Base-by-base conservation (phyloP, 2,329 filamentous ascomycete species). In the Neonectria neomacrospora region DNA sequence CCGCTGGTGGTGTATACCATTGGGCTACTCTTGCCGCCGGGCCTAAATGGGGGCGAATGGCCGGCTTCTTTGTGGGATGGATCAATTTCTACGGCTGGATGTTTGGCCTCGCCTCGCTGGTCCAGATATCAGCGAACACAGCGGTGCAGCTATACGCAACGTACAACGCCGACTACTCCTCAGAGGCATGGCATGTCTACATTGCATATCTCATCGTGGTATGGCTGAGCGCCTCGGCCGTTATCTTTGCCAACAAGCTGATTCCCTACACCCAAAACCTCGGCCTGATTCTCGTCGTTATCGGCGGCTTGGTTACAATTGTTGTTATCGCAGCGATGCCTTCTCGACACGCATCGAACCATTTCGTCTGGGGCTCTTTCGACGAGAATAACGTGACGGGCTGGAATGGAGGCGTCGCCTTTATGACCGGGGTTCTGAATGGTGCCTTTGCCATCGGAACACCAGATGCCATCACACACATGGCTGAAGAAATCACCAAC, bases 31-130 rank as follows among this genome's bases (percentile, higher is more conserved):
- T 72, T 1, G 71, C 71, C 1, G 71, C 71, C 0, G 71, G 71
- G 0, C 71, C 67, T 0, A 70, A 60, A 64, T 72, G 71, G 71
- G 71, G 71, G 0, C 71, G 71, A 2, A 39, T 70, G 1, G 64
- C 64, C 0, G 71, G 71, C 10, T 73, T 73, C 37, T 73, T 71
- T 1, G 61, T 71, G 0, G 71, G 71, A 2, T 73, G 71, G 71
- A 69, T 73, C 56, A 73, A 73, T 30, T 73, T 73, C 3, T 73
- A 73, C 2, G 71, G 71, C 5, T 73, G 71, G 71, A 73, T 73
- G 71, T 73, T 73, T 16, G 71, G 71, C 4, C 63, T 73, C 0
- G 71, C 71, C 39, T 71, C 71, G 0, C 8, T 73, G 0, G 71
- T 73, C 12, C 71, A 73, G 26, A 64, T 73, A 2, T 61, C 68